phyloP scores from a whole-genome alignment of 345 rosid genomes.

The Microcos paniculata region DNA sequence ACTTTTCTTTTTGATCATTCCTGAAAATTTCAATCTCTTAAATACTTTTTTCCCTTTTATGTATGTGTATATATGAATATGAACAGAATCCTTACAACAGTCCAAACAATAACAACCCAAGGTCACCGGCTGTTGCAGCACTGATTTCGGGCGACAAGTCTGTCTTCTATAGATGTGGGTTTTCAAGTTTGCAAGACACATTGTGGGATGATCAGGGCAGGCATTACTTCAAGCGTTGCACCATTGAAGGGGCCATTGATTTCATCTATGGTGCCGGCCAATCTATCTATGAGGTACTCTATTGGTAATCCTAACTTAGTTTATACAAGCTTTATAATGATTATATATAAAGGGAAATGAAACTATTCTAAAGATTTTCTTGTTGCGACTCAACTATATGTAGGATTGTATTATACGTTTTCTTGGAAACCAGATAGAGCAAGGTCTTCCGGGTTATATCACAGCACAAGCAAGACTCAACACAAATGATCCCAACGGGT shows the following conservation, averaged over 20 bases:
- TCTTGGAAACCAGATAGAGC: constrained; percentile 33
- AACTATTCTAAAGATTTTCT: no score
- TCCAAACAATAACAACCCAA: constrained; percentile 37
- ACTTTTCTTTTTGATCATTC: not conserved
- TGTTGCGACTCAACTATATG: no score
- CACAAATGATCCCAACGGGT: constrained; percentile 40
- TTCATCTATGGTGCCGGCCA: constrained; percentile 80
- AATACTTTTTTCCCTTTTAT: not conserved
- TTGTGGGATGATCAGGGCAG: constrained; percentile 73
- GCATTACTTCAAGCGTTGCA: constrained; percentile 62
- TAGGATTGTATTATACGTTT: constrained; percentile 54
- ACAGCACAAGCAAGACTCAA: constrained; percentile 56
- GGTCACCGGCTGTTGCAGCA: constrained; percentile 61
- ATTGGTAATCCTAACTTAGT: no score
- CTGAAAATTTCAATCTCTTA: not conserved
- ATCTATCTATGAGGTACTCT: constrained; percentile 67
- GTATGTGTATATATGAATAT: not conserved
- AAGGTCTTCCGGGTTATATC: constrained; percentile 42
- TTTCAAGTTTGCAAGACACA: constrained; percentile 74
- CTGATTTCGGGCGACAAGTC: constrained; percentile 62
- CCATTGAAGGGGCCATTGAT: constrained; percentile 81
- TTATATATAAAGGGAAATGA: not conserved
- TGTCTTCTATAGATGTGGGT: constrained; percentile 56
- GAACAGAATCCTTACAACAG: constrained; percentile 64
- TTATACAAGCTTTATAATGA: no score